Evolutionary conservation across 768 basidiomycete species (phyloP), one percentile per base, ranked within the genome.

Genomic region (Psilocybe azurescens): DNA sequence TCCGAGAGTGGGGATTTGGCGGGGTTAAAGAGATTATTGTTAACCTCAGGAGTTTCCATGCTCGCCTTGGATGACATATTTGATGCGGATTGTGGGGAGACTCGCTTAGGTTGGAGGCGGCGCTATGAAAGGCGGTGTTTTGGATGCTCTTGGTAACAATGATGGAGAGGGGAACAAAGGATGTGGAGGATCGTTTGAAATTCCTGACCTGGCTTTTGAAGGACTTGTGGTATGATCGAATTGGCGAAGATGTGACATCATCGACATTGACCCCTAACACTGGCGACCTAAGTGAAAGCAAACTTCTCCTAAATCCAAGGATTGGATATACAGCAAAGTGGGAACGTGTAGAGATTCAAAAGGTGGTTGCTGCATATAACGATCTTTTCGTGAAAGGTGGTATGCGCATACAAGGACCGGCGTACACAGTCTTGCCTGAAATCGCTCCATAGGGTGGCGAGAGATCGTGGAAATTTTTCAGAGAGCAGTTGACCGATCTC

Each of bases 1-100:
- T 6, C 36, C 18, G 13, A 72, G 24, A 14, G 72, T 62, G 4
- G 72, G 72, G 44, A 72, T 69, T 14, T 65, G 68, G 28, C 68
- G 66, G 14, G 63, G 24, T 53, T 32, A 16, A 58, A 39, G n/a
- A 16, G 0, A 16, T 53, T 53, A 10, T 38, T 38, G 6, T 53
- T 33, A 10, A 53, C 20, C 33, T 53, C 52, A 5, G 52, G 32
- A 16, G 36, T 53, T 10, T 36, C 33, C 52, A 53, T 53, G n/a
- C 52, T 53, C 32, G 33, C 13, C 52, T 53, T 53, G 32, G 30
- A 14, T 9, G 52, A 33, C 52, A 53, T 53, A 2, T 33, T 32
- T 14, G 24, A 30, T 20, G 33, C 6, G 24, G 38, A 41, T 44
- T 18, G 28, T 13, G 38, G 20, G 36, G 11, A 20, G 16, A 20